Base-by-base conservation (phyloP, 192 early-diverging fungal species). In the Umbelopsis ramanniana region DNA sequence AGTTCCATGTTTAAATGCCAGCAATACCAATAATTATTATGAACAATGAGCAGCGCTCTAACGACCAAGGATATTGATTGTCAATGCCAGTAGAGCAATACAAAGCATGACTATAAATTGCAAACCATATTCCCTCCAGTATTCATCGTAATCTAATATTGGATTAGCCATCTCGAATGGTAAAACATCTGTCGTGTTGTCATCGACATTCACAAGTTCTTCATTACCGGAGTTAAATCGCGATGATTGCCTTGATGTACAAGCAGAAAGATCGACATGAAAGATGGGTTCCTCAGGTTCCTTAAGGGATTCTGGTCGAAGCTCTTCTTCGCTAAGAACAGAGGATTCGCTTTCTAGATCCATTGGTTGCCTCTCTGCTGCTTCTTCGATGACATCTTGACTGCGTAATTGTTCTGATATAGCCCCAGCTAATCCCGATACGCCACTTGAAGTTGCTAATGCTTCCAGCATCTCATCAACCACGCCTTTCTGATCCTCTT, bases 401-500 rank as follows among this genome's bases (percentile, higher is more conserved):
- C 73, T 72, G 8, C 46, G 52, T 5, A 74, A 26, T 29, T 79
- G 77, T 19, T 72, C 72, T 22, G 69, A 50, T 53, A 79, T 79
- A 1, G 66, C 77, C 21, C 74, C 77, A 3, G 70, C 52, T 10
- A 79, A 46, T 22, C 72, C 40, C 0, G 77, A 70, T 43, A 73
- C 77, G 0, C 77, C 77, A 9, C 52, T 79, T 4, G 69, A 63
- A 0, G 52, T 63, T 24, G 74, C 70, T 12, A 79, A 14, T 14
- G 77, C 72, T 45, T 79, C 77, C 11, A 79, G 52, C 15, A 79
- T 70, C 68, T 79, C 77, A 23, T 74, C 68, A 14, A 79, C 57
- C 0, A 79, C 77, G 2, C 77, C 73, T 43, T 72, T 74, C 21
- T 67, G 54, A 11, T 79, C 77, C 21, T 79, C 77, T 63, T 79